These are phyloP conservation scores for Trichosanthes truncata DNA, from an alignment of 306 rosid genomes.

Conservation along the genomic window DNA sequence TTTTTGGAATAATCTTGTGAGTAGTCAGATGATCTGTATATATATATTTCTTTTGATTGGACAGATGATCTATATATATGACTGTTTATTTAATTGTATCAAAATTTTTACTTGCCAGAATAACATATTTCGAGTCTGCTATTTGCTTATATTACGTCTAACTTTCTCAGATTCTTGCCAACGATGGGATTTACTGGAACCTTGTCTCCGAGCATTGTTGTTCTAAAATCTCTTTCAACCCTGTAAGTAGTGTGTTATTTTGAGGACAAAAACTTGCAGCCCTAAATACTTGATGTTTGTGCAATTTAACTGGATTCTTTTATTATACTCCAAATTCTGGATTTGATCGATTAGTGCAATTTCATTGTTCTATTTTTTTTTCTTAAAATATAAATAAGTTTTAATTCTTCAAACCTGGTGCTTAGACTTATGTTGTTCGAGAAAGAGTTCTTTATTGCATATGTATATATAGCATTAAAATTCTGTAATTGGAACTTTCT, in stretches of 20 bases:
- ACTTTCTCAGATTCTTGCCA: constrained; percentile 60
- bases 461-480: background rate
- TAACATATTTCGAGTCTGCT: constrained; percentile 4
- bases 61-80: background rate
- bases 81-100: background rate
- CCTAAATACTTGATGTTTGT: background rate
- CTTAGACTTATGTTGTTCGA: background rate
- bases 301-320: background rate
- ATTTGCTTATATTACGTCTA: constrained; percentile 15
- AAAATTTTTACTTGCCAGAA: constrained; percentile 10
- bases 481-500: background rate
- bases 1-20: constrained; percentile 10
- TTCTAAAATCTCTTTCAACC: constrained; percentile 37
- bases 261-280: constrained; percentile 1
- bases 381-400: background rate
- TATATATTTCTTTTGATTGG: background rate
- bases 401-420: background rate
- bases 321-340: background rate
- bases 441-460: background rate
- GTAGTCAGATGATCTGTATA: background rate
- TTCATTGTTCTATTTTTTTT: no score
- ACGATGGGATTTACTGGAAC: constrained; percentile 71
- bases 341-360: background rate
- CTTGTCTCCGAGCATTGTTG: constrained; percentile 64
- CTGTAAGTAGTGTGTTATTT: constrained; percentile 51